phyloP scores from a whole-genome alignment of 2,329 filamentous ascomycete species.

The Talaromyces atroroseus region DNA sequence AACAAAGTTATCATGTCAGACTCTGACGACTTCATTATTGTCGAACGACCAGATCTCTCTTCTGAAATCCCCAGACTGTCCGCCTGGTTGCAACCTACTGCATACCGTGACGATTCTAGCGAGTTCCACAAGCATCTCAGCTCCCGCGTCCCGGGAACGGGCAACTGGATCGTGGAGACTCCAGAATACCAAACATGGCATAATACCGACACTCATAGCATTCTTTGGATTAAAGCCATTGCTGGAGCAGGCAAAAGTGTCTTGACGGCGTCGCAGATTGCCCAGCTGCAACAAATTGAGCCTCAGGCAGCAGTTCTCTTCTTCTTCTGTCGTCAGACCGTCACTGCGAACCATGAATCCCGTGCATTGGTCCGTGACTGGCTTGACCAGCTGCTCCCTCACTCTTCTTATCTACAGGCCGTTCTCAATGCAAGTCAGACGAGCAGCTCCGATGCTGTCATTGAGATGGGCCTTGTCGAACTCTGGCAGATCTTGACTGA shows the following conservation, averaged over 20 bases:
- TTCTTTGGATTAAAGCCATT: conserved; percentile 17
- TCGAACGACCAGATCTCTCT: not conserved
- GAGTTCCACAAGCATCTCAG: conserved; percentile 10
- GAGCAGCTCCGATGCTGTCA: not conserved
- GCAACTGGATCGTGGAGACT: conserved; percentile 7
- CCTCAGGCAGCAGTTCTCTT: conserved; percentile 7
- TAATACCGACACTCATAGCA: not conserved
- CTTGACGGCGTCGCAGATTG: conserved; percentile 13
- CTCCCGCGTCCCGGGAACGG: conserved; percentile 9
- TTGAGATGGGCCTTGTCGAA: conserved; percentile 7
- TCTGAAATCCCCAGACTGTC: conserved; percentile 4
- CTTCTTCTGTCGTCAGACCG: conserved; percentile 18
- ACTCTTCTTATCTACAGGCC: conserved; percentile 21
- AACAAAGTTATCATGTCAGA: too few relatives aligned
- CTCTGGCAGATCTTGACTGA: conserved; percentile 6
- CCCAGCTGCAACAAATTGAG: not conserved
- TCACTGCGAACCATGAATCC: conserved; percentile 13
- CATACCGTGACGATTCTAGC: conserved; percentile 7
- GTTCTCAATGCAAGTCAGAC: not conserved
- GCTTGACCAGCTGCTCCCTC: conserved; percentile 4
- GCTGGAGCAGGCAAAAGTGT: conserved; percentile 17
- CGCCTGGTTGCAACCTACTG: conserved; percentile 13
- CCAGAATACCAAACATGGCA: conserved; percentile 11
- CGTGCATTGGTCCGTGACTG: conserved; percentile 13
- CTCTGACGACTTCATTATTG: not conserved